Base-by-base conservation (phyloP, 805 yeast genomes). In the Isabelozyma heimii region DNA sequence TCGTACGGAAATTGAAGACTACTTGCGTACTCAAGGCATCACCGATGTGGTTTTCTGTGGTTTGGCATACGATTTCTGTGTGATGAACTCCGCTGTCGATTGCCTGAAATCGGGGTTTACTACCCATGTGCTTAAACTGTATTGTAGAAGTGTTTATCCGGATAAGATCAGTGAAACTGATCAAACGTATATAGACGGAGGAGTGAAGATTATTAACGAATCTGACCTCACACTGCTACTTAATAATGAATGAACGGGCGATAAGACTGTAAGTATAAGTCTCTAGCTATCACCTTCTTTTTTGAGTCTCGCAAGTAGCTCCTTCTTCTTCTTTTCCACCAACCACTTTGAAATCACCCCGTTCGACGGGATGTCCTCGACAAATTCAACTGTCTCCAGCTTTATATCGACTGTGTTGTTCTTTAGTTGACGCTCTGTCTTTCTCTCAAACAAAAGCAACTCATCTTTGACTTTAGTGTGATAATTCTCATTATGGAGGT, bases 21-120 rank as follows among this genome's bases (percentile, higher is more conserved):
- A 76, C 40, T 72, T 91, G 52, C 63, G 60, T 24, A 58, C 70
- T 1, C 62, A 77, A 38, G 67, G 64, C 0, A 81, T 89, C 40
- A 75, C 79, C 2, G 79, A 83, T 40, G 90, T 91, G 1, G 82
- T 75, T 42, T 77, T 88, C 17, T 92, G 85, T 1, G 98, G 97
- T 0, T 58, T 91, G 16, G 97, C 97, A 0, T 82, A 83, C 53
- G 98, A 91, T 62, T 90, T 72, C 64, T 91, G 98, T 65, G 97
- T 92, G 3, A 68, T 83, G 56, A 77, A 83, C 60, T 85, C 95
- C 0, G 90, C 96, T 0, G 63, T 82, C 20, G 95, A 91, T 48
- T 76, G 91, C 16, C 79, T 77, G 0, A 65, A 62, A 9, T 51
- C 57, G 37, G 96, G 96, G 0, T 90, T 79, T 61, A 64, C 77